A percentile compares a stretch with the other conserved stretches of the same genome.
Conservation (phyloP, 2,329 filamentous ascomycete genomes). For the Trichoderma aggressivum region DNA sequence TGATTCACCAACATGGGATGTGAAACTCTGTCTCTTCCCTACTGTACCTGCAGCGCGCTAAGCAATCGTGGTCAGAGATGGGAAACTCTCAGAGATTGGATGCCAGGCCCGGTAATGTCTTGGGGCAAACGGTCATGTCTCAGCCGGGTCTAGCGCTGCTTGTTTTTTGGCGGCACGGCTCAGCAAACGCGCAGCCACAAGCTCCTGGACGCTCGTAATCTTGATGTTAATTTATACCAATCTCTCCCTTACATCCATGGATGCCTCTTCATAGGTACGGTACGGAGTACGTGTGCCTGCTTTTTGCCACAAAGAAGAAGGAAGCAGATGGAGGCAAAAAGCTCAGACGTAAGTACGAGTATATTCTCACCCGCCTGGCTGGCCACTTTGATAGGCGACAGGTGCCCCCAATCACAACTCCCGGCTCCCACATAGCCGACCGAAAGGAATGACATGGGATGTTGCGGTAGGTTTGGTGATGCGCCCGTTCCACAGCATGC, state of each 20-base stretch:
- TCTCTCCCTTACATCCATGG: neutral
- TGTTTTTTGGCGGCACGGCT: neutral
- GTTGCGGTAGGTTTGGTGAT: neutral
- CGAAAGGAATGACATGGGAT: neutral
- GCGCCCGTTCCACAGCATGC: constrained; percentile 14
- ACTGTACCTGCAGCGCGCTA: neutral
- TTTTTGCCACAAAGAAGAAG: neutral
- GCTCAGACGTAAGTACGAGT: neutral
- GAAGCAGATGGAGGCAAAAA: neutral
- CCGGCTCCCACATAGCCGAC: neutral
- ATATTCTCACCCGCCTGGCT: neutral
- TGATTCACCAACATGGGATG: neutral
- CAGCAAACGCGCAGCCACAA: neutral
- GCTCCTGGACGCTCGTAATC: neutral
- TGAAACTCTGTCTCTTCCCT: neutral
- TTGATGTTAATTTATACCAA: neutral
- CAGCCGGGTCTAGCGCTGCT: neutral
- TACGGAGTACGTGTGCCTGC: neutral
- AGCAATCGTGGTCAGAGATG: neutral
- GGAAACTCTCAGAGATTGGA: constrained; percentile 2
- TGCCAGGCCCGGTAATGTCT: neutral
- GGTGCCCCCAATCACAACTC: neutral
- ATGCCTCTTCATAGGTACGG: neutral
- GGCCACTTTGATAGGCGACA: neutral
- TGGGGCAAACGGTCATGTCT: constrained; percentile 4